Evolutionary conservation across 2,329 filamentous ascomycete species (phyloP), one percentile per base, ranked within the genome.

Genomic region (Aspergillus cejpii): DNA sequence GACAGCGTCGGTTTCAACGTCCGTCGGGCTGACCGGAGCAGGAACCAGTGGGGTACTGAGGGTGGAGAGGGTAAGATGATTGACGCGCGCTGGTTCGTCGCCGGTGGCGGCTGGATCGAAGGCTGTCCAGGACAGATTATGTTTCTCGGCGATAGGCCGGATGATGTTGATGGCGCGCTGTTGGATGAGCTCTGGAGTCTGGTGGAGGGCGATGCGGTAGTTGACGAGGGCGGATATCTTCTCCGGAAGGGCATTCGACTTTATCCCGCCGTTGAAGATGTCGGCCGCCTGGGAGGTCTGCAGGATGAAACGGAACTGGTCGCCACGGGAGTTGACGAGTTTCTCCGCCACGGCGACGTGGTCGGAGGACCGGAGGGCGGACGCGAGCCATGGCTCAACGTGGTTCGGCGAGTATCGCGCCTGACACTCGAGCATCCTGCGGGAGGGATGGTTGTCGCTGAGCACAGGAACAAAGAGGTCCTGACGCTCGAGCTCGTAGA

Each of bases 401-500:
- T 70, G 60, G 3, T 55, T 43, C 0, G 78, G 74, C 0, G 77
- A 78, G 54, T 82, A 75, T 4, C 73, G 71, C 1, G 75, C 77
- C 33, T 79, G 73, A 50, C 80, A 84, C 48, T 77, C 68, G 1
- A 84, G 65, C 46, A 78, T 70, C 40, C 73, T 67, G 49, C 81
- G 72, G 20, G 78, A 73, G 0, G 80, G 80, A 39, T 78, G 79
- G 11, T 71, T 64, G 8, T 73, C 64, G 8, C 72, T 66, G 3
- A 79, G 65, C 26, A 64, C 65, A 2, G 79, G 75, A 3, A 70
- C 62, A 60, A 79, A 84, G 0, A 78, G 71, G 29, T 77, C 67
- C 1, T 70, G 63, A 2, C 57, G 57, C 56, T 87, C 84, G 1
- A 87, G 76, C n/a, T 73, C 64, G n/a, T 75, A 73, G 47, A 86